Evolutionary conservation across 371 early-diverging fungal species (phyloP), one percentile per base, ranked within the genome.

Genomic region (Cokeromyces recurvatus): DNA sequence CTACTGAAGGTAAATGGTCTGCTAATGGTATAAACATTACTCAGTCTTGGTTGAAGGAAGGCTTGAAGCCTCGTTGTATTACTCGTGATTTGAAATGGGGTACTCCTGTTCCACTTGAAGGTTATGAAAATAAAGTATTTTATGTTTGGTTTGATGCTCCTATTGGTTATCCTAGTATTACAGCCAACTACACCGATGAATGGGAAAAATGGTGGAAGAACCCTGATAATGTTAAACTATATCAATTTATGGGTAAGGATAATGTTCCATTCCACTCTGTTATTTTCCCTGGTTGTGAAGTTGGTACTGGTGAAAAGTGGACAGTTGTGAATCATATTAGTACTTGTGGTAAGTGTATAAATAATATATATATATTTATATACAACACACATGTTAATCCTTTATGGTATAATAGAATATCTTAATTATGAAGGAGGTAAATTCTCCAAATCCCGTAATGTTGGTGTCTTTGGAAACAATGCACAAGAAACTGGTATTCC

Each of bases 181-280:
- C 97, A 4, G 96, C 97, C 48, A 92, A 86, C 51, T 93, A 96
- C 65, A 94, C 95, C 17, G 61, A 67, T 43, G 88, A 94, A 9
- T 96, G 97, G 97, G 86, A 90, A 64, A 79, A 87, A 62, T 98
- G 98, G 98, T 99, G 98, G 97, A 92, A 94, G 82, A 94, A 97
- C 66, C 94, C 95, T 1, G 80, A 92, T 16, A 65, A 97, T 32
- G 97, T 97, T 44, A 80, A 94, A 63, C 78, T 99, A 57, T 95
- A 92, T 75, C 95, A 98, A 77, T 99, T 99, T 69, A 99, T 99
- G 99, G 99, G 99, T 64, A 99, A 99, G 77, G 99, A 99, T 73
- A 99, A 99, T 55, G 99, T 99, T 11, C 94, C 98, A 31, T 99
- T 99, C 91, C 99, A 99, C 69, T 91, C 99, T 5, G 94, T 99